A percentile compares a stretch with the other conserved stretches of the same genome.
Conservation (phyloP, 2,329 filamentous ascomycete genomes). For the Epichloe brachyelytri region DNA sequence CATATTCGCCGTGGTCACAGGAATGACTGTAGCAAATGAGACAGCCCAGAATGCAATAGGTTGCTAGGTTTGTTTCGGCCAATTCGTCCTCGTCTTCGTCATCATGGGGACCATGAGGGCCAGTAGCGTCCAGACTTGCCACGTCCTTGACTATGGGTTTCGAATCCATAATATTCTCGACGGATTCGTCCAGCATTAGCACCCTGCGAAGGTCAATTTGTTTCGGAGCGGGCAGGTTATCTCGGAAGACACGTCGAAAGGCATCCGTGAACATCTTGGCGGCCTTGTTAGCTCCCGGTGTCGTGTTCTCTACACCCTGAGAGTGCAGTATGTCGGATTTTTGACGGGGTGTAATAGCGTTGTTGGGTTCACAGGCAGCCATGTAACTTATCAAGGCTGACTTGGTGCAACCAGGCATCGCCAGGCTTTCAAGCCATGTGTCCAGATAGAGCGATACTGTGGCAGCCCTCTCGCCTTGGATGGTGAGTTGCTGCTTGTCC, state of each 20-base stretch:
- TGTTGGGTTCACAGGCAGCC: conserved; percentile 33
- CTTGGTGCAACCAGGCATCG: conserved; percentile 38
- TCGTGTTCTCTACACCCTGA: conserved; percentile 25
- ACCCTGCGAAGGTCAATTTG: conserved; percentile 38
- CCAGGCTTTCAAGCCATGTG: conserved; percentile 36
- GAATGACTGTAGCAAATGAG: conserved; percentile 47
- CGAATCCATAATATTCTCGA: conserved; percentile 40
- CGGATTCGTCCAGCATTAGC: conserved; percentile 37
- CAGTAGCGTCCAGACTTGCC: conserved; percentile 20
- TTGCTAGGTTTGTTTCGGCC: conserved; percentile 37
- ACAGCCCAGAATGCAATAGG: conserved; percentile 42
- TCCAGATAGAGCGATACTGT: conserved; percentile 41
- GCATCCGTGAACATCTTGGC: conserved; percentile 41
- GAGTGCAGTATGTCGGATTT: conserved; percentile 38
- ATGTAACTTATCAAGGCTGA: conserved; percentile 40
- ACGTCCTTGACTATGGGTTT: conserved; percentile 39
- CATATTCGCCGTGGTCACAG: conserved; percentile 49
- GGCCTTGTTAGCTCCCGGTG: conserved; percentile 28
- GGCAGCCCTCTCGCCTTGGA: conserved; percentile 38
- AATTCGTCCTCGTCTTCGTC: conserved; percentile 24
- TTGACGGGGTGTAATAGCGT: conserved; percentile 40
- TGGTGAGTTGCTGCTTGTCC: conserved; percentile 36
- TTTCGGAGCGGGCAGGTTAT: conserved; percentile 18
- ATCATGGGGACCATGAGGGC: conserved; percentile 20
- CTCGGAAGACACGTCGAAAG: conserved; percentile 42